Percentiles rank a stretch among this genome's conserved stretches.
Conservation (phyloP, 73 alveolate genomes). For the Symbiodinium natans region DNA sequence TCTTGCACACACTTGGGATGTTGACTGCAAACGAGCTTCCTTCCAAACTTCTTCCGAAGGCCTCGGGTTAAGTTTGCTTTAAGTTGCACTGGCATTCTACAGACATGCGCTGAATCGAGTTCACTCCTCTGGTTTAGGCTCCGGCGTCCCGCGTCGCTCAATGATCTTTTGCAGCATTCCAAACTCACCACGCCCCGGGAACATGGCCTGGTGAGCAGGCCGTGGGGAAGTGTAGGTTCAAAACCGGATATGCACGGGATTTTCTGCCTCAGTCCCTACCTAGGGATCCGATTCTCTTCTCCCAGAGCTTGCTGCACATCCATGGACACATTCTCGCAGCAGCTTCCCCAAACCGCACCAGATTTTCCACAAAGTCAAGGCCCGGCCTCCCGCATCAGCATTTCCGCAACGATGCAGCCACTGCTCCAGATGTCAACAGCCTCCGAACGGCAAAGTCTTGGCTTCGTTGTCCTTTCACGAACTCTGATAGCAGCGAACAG, state of each 20-base stretch:
- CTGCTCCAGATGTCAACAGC: slow-evolving; percentile 40
- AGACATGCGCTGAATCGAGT: too few relatives aligned
- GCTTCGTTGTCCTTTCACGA: too few relatives aligned
- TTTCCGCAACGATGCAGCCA: slow-evolving; percentile 63
- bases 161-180: slow-evolving; percentile 22
- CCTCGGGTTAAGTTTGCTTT: too few relatives aligned
- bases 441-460: neutral
- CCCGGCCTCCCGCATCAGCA: neutral
- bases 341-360: neutral
- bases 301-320: too few relatives aligned
- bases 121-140: too few relatives aligned
- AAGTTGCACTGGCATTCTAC: too few relatives aligned
- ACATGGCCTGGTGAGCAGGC: neutral
- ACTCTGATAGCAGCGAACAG: too few relatives aligned
- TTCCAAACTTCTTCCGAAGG: slow-evolving; percentile 10
- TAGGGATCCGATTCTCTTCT: too few relatives aligned
- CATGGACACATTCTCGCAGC: neutral
- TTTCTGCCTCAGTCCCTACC: too few relatives aligned
- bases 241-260: too few relatives aligned
- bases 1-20: neutral
- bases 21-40: neutral
- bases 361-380: too few relatives aligned
- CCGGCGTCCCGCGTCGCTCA: slow-evolving; percentile 25
- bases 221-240: too few relatives aligned
- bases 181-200: slow-evolving; percentile 31